These are phyloP conservation scores for Sphaceloma murrayae DNA, from an alignment of 2,329 filamentous ascomycete species.

Conservation along the genomic window DNA sequence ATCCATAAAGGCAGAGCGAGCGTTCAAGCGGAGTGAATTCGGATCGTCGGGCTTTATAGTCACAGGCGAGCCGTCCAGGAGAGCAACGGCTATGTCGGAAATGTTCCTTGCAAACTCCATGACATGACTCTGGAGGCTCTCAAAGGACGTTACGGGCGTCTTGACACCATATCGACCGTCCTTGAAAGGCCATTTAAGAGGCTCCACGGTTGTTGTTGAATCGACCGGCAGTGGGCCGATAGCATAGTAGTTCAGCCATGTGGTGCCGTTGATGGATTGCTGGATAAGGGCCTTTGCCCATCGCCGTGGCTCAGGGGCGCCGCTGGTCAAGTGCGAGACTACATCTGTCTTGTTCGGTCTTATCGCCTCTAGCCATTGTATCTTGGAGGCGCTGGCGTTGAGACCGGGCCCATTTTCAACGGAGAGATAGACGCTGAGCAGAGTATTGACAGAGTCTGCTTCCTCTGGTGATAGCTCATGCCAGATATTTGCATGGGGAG, in stretches of 20 bases:
- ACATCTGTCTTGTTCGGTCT: slow-evolving; percentile 44
- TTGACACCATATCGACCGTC: slow-evolving; percentile 31
- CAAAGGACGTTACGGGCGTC: slow-evolving; percentile 25
- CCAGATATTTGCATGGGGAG: slow-evolving; percentile 10
- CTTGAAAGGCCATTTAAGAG: slow-evolving; percentile 37
- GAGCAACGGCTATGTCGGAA: slow-evolving; percentile 37
- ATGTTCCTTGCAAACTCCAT: slow-evolving; percentile 28
- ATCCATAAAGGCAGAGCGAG: slow-evolving; percentile 36
- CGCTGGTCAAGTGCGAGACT: slow-evolving; percentile 36
- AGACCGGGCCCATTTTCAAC: neutral
- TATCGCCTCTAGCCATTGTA: slow-evolving; percentile 30
- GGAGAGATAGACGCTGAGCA: neutral
- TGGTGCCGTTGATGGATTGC: slow-evolving; percentile 32
- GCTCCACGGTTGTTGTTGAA: slow-evolving; percentile 31
- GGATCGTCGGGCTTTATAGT: slow-evolving; percentile 34
- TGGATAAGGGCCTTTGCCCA: slow-evolving; percentile 40
- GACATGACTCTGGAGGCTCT: slow-evolving; percentile 21
- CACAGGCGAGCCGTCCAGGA: slow-evolving; percentile 34
- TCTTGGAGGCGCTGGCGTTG: neutral
- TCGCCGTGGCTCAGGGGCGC: slow-evolving; percentile 30
- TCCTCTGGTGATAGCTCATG: slow-evolving; percentile 1
- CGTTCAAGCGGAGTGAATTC: slow-evolving; percentile 27
- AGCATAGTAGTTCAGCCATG: slow-evolving; percentile 37
- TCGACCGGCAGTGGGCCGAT: slow-evolving; percentile 43
- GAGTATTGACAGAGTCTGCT: slow-evolving; percentile 7